These are phyloP conservation scores for Notholithocarpus densiflorus DNA, from an alignment of 306 rosid species.

Conservation along the genomic window DNA sequence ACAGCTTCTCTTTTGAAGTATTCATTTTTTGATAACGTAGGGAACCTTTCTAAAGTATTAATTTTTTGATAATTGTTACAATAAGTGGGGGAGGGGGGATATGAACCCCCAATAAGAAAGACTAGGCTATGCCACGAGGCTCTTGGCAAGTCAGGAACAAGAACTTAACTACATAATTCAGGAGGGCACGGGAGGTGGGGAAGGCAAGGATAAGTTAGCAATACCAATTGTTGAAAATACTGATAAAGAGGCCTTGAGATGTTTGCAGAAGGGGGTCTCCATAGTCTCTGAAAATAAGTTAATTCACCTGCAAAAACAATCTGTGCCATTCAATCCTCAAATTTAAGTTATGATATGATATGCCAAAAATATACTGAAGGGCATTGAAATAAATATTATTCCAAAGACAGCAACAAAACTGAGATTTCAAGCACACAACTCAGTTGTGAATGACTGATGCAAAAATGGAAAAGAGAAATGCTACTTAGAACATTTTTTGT, in stretches of 20 bases:
- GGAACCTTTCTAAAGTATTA: background rate
- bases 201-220: background rate
- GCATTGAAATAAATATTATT: background rate
- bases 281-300: constrained; percentile 39
- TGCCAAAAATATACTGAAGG: background rate
- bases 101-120: too few species aligned
- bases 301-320: constrained; percentile 42
- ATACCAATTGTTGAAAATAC: constrained; percentile 61
- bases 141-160: background rate
- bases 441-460: background rate
- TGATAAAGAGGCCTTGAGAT: constrained; percentile 54
- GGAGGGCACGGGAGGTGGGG: background rate
- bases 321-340: background rate
- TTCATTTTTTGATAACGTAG: background rate
- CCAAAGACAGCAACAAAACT: background rate
- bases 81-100: too few species aligned
- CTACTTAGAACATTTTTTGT: background rate
- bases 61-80: too few species aligned
- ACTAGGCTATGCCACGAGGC: too few species aligned
- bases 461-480: background rate
- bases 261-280: constrained; percentile 40
- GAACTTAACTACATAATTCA: background rate
- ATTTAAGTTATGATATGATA: background rate
- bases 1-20: background rate
- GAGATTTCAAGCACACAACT: background rate